A percentile compares a stretch with the other conserved stretches of the same genome.
Conservation (phyloP, 2,329 filamentous ascomycete species). For the Hypoxylon sp. region DNA sequence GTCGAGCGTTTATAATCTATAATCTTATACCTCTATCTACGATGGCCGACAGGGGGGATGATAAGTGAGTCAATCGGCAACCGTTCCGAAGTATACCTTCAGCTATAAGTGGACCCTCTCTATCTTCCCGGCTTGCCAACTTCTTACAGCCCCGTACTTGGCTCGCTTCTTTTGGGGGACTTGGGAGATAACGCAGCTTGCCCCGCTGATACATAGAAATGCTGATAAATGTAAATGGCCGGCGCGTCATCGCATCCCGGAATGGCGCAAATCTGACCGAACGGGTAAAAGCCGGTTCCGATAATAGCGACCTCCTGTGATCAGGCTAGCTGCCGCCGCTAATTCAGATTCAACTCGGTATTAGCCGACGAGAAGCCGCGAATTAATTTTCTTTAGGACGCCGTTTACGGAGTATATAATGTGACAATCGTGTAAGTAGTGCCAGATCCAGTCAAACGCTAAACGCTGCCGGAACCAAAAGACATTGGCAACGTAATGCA, state of each 20-base stretch:
- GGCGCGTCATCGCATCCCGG: conserved; percentile 11
- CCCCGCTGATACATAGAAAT: conserved; percentile 9
- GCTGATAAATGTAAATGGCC: conserved; percentile 1
- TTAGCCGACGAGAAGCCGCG: background rate
- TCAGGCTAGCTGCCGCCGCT: background rate
- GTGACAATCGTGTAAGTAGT: conserved; percentile 5
- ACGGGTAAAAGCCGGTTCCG: background rate
- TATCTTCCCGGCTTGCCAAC: background rate
- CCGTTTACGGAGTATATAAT: background rate
- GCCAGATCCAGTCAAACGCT: background rate
- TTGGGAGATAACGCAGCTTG: conserved; percentile 7
- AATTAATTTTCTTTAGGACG: background rate
- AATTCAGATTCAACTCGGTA: background rate
- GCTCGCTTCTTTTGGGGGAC: no score
- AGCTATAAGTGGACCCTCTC: background rate
- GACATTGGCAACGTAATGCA: no score
- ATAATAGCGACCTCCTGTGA: background rate
- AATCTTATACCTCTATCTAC: background rate
- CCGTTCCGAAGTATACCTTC: background rate
- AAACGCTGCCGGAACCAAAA: background rate
- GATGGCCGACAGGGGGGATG: background rate
- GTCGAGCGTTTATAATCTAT: background rate
- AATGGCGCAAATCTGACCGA: conserved; percentile 21
- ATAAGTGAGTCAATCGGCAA: background rate
- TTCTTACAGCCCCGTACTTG: background rate